phyloP scores from a whole-genome alignment of 2,329 filamentous ascomycete genomes.

The Chaetomium sp. region DNA sequence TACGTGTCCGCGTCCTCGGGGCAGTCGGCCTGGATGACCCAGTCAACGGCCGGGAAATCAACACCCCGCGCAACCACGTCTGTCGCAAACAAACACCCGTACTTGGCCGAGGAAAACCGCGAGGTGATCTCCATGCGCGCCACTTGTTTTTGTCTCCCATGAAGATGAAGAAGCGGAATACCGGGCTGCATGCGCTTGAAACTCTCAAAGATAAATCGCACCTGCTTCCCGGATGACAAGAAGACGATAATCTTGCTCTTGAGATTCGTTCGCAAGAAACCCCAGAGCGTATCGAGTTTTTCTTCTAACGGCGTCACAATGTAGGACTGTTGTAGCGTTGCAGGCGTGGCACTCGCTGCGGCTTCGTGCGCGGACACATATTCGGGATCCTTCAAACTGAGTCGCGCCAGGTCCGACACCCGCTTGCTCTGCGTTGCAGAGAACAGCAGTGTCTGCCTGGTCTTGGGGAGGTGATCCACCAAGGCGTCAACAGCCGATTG shows the following conservation, averaged over 20 bases:
- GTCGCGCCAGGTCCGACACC: slow-evolving; percentile 81
- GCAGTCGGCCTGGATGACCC: slow-evolving; percentile 97
- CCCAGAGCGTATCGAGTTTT: slow-evolving; percentile 87
- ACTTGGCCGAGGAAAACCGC: slow-evolving; percentile 72
- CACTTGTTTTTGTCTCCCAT: slow-evolving; percentile 88
- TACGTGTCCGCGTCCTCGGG: slow-evolving; percentile 97
- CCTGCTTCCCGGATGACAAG: slow-evolving; percentile 90
- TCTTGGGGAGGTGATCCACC: slow-evolving; percentile 78
- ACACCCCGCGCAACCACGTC: slow-evolving; percentile 91
- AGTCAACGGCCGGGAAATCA: slow-evolving; percentile 94
- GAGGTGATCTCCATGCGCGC: slow-evolving; percentile 82
- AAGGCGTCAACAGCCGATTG: slow-evolving; percentile 85
- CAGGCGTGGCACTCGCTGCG: slow-evolving; percentile 71
- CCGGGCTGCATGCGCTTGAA: slow-evolving; percentile 92
- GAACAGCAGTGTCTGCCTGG: slow-evolving; percentile 88
- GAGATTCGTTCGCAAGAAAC: slow-evolving; percentile 83
- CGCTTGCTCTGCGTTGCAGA: slow-evolving; percentile 94
- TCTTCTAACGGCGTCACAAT: slow-evolving; percentile 76
- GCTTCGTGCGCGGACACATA: slow-evolving; percentile 92
- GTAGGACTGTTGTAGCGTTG: slow-evolving; percentile 84
- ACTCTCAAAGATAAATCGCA: slow-evolving; percentile 89
- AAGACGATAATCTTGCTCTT: slow-evolving; percentile 96
- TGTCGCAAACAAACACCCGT: slow-evolving; percentile 87
- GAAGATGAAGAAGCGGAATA: slow-evolving; percentile 85
- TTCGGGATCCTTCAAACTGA: slow-evolving; percentile 85